Base-by-base conservation (phyloP, 768 basidiomycete species). In the Amanita phalloides region DNA sequence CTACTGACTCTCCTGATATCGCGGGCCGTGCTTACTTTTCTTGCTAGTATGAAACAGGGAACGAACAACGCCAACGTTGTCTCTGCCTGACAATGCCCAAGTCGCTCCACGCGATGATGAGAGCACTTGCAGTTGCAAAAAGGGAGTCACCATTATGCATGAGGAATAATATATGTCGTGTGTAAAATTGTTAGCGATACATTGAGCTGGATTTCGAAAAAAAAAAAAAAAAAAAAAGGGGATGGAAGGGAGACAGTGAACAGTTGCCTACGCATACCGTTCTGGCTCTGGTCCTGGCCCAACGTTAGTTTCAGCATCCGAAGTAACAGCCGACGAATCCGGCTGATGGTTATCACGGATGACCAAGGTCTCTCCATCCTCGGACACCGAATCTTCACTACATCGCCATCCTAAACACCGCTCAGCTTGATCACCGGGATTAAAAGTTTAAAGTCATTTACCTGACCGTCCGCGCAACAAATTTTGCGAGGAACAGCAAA, bases 401-500 rank as follows among this genome's bases (percentile, higher is more conserved):
- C 68, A 59, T 91, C 89, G 0, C 86, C 86, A 57, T 86, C 82
- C 59, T 82, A 36, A 14, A 39, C 50, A 3, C 23, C 42, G 8
- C 41, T 32, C 11, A 47, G 20, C 39, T 45, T 14, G 43, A 33
- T 0, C 17, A 17, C 17, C 17, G 17, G 17, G 17, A 33, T 13
- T 23, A 6, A 2, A 14, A 26, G 30, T 26, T n/a, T 32, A 11
- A 53, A 6, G 26, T 37, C 25, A 9, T 45, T 11, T 55, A 85
- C 84, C 85, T 70, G 54, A 95, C 82, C 3, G 83, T 86, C 0
- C 92, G 41, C 74, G 75, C 55, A 96, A 66, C 60, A 95, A 60
- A 62, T 86, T 86, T 63, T 81, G 80, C 0, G 92, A 85, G 87
- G 70, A 88, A 88, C 41, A 91, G 66, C 8, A 96, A 84, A 58